Percentiles rank a stretch among this genome's conserved stretches.
These are phyloP conservation scores for Plectranthus barbatus DNA, from an alignment of 257 asterid species.

Conservation along the genomic window DNA sequence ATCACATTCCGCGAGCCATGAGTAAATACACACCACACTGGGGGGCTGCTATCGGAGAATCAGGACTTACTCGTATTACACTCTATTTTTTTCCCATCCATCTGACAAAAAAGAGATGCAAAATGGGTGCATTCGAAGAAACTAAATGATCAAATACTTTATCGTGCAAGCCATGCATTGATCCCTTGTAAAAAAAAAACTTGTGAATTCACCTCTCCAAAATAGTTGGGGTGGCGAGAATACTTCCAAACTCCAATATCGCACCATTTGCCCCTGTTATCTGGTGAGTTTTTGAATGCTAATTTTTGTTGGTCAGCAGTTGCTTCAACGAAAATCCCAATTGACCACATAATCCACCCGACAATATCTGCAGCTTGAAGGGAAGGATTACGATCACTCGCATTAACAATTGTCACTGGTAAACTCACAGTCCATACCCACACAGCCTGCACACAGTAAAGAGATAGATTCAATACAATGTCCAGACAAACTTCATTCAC, in stretches of 20 bases:
- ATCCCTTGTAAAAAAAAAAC: background rate
- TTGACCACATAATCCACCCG: conserved; percentile 81
- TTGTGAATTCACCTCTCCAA: conserved; percentile 68
- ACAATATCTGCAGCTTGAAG: conserved; percentile 55
- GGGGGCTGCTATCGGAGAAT: no score
- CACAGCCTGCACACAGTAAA: conserved; percentile 48
- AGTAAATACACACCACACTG: background rate
- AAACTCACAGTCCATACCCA: conserved; percentile 99
- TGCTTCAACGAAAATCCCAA: conserved; percentile 68
- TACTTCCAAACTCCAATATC: conserved; percentile 75
- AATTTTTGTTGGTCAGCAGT: conserved; percentile 85
- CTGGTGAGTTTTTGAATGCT: conserved; percentile 56
- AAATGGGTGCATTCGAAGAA: background rate
- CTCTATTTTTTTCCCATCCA: background rate
- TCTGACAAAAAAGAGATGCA: background rate
- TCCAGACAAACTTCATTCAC: background rate
- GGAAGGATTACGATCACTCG: conserved; percentile 58
- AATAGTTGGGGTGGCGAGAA: conserved; percentile 97
- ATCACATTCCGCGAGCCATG: no score
- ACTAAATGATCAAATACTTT: background rate
- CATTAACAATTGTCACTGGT: conserved; percentile 85
- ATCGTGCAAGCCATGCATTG: background rate
- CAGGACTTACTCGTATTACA: background rate
- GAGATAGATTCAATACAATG: background rate
- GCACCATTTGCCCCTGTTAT: conserved; percentile 87